A percentile compares a stretch with the other conserved stretches of the same genome.
Evolutionary conservation across 1,284 basidiomycete genomes (phyloP).

Genomic region (Neonothopanus nambi): DNA sequence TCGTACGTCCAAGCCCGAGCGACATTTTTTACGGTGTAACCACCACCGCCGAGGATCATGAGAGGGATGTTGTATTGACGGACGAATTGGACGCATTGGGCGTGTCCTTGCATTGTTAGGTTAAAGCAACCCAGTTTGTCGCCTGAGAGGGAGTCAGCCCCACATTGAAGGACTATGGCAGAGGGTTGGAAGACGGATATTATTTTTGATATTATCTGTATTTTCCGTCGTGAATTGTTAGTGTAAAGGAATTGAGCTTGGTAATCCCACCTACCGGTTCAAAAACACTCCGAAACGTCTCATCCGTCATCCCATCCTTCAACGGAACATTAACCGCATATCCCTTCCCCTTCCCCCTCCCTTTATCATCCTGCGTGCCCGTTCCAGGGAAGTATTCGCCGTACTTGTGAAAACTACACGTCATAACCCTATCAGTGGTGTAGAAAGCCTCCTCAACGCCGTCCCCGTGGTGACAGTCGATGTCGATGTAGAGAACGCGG

Average conservation of each 20-base stretch:
- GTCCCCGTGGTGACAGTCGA: slow-evolving; percentile 98
- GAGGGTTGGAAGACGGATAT: slow-evolving; percentile 90
- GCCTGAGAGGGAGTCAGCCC: slow-evolving; percentile 92
- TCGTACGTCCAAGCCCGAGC: slow-evolving; percentile 96
- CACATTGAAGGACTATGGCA: slow-evolving; percentile 93
- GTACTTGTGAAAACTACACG: slow-evolving; percentile 93
- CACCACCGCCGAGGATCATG: slow-evolving; percentile 93
- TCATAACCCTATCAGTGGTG: slow-evolving; percentile 96
- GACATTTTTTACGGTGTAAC: slow-evolving; percentile 97
- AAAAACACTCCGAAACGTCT: slow-evolving; percentile 81
- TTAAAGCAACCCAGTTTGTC: slow-evolving; percentile 98
- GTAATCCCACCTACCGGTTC: slow-evolving; percentile 69
- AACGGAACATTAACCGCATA: slow-evolving; percentile 95
- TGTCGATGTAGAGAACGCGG: slow-evolving; percentile 96
- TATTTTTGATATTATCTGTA: slow-evolving; percentile 81
- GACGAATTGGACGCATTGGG: slow-evolving; percentile 87
- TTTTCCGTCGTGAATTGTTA: no score
- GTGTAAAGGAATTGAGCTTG: no score
- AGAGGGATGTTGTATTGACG: slow-evolving; percentile 85
- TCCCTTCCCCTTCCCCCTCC: slow-evolving; percentile 83
- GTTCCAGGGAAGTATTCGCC: slow-evolving; percentile 98
- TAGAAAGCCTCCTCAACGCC: slow-evolving; percentile 99
- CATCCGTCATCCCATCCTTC: slow-evolving; percentile 92
- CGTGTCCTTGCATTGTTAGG: slow-evolving; percentile 92
- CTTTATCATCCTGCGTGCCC: slow-evolving; percentile 84